Percentiles rank a stretch among this genome's conserved stretches.
phyloP scores from a whole-genome alignment of 164 flowering plant genomes.

The Houttuynia cordata region DNA sequence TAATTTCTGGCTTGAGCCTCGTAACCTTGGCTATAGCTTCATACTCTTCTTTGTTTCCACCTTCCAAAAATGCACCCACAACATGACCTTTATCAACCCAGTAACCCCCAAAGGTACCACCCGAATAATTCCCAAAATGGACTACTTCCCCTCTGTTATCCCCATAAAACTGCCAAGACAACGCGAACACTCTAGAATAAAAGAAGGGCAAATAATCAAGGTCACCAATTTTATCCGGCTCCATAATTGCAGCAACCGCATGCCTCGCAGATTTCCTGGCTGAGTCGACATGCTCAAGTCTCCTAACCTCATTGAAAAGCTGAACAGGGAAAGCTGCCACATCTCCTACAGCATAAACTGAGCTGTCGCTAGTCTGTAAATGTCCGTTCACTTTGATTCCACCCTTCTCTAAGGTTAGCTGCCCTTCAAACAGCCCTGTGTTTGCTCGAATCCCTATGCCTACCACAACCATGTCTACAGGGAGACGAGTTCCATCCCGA shows the following conservation, averaged over 20 bases:
- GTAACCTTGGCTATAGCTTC: conserved; percentile 77
- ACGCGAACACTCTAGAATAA: conserved; percentile 77
- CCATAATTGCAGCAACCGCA: conserved; percentile 77
- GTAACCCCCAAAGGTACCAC: conserved; percentile 72
- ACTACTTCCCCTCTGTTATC: conserved; percentile 77
- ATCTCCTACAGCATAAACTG: conserved; percentile 94
- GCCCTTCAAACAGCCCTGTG: conserved; percentile 85
- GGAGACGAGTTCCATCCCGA: conserved; percentile 57
- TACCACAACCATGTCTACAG: conserved; percentile 86
- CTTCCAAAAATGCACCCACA: conserved; percentile 91
- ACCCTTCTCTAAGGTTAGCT: conserved; percentile 76
- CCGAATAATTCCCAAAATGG: conserved; percentile 72
- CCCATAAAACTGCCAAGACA: conserved; percentile 98
- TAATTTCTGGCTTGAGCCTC: conserved; percentile 38
- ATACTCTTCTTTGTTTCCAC: conserved; percentile 81
- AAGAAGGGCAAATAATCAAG: conserved; percentile 90
- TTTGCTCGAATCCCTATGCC: conserved; percentile 96
- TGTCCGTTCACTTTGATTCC: conserved; percentile 86
- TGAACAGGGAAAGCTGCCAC: conserved; percentile 90
- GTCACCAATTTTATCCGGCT: conserved; percentile 45
- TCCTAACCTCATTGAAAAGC: conserved; percentile 62
- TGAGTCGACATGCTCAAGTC: conserved; percentile 94
- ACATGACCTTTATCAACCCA: conserved; percentile 73
- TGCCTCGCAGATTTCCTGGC: conserved; percentile 77
- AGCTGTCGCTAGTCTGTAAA: conserved; percentile 78